phyloP scores from a whole-genome alignment of 2,329 filamentous ascomycete genomes.

The Endocalyx cinctus region DNA sequence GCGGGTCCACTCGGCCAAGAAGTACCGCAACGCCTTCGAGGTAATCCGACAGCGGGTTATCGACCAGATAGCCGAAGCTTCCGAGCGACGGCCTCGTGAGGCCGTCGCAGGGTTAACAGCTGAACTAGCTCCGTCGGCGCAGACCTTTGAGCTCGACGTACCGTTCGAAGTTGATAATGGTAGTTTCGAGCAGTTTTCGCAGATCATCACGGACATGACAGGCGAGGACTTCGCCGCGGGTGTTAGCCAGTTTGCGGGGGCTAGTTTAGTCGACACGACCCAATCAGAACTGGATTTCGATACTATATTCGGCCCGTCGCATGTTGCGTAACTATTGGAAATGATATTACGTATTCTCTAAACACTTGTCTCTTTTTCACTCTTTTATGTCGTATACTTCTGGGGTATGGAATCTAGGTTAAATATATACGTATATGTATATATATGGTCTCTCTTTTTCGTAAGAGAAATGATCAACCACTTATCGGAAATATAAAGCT shows the following conservation, averaged over 20 bases:
- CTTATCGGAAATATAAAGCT: too few relatives aligned
- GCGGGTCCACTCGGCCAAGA: conserved; percentile 23
- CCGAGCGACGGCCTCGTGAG: conserved; percentile 1
- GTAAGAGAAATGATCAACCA: too few relatives aligned
- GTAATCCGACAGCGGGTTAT: conserved; percentile 8
- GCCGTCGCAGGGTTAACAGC: conserved; percentile 2
- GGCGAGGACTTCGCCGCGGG: background rate
- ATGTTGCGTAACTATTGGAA: too few relatives aligned
- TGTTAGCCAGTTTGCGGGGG: background rate
- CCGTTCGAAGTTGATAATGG: conserved; percentile 5
- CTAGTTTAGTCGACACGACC: too few relatives aligned
- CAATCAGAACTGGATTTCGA: too few relatives aligned
- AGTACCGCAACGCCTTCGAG: conserved; percentile 26
- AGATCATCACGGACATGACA: conserved; percentile 7
- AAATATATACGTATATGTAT: too few relatives aligned
- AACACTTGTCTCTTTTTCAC: too few relatives aligned
- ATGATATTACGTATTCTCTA: too few relatives aligned
- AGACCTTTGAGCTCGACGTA: conserved; percentile 3
- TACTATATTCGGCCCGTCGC: too few relatives aligned
- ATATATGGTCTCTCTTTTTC: too few relatives aligned
- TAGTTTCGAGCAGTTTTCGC: conserved; percentile 8
- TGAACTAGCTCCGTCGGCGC: conserved; percentile 3
- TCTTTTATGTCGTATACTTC: too few relatives aligned
- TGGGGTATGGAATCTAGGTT: too few relatives aligned
- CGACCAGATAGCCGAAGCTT: conserved; percentile 4